These are phyloP conservation scores for Trichocomaceae sp. DNA, from an alignment of 2,329 filamentous ascomycete species.

Conservation along the genomic window DNA sequence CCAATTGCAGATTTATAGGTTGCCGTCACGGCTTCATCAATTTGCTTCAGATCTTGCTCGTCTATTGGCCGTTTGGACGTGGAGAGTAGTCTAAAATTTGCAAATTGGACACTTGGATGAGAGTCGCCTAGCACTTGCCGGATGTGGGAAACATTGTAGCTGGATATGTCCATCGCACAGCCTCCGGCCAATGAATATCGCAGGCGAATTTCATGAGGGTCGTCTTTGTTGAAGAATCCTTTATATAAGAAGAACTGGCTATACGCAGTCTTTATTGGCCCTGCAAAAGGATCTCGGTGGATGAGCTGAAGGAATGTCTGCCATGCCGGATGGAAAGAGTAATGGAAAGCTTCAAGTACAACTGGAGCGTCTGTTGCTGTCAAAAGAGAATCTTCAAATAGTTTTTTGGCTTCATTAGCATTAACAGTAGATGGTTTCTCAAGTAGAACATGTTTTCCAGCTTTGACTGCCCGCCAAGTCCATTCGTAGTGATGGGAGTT, in stretches of 20 bases:
- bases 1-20: slow-evolving; percentile 15
- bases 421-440: slow-evolving; percentile 50
- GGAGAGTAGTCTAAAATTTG: slow-evolving; percentile 23
- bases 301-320: slow-evolving; percentile 28
- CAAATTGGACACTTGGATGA: slow-evolving; percentile 34
- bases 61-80: slow-evolving; percentile 22
- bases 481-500: slow-evolving; percentile 40
- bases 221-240: slow-evolving; percentile 27
- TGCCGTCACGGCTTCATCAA: slow-evolving; percentile 21
- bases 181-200: slow-evolving; percentile 40
- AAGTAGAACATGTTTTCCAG: slow-evolving; percentile 51
- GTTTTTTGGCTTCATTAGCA: slow-evolving; percentile 36
- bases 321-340: slow-evolving; percentile 47
- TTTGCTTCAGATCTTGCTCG: slow-evolving; percentile 24
- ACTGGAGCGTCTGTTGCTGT: slow-evolving; percentile 35
- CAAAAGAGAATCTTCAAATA: slow-evolving; percentile 37
- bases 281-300: slow-evolving; percentile 17
- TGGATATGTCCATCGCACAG: slow-evolving; percentile 30
- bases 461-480: slow-evolving; percentile 43
- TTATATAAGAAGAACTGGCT: slow-evolving; percentile 34
- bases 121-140: slow-evolving; percentile 37
- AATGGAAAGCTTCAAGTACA: slow-evolving; percentile 50
- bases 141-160: slow-evolving; percentile 36
- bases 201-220: slow-evolving; percentile 36
- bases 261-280: slow-evolving; percentile 31